Base-by-base conservation (phyloP, 1,139 yeast species). In the Lodderomyces metapsilosis region DNA sequence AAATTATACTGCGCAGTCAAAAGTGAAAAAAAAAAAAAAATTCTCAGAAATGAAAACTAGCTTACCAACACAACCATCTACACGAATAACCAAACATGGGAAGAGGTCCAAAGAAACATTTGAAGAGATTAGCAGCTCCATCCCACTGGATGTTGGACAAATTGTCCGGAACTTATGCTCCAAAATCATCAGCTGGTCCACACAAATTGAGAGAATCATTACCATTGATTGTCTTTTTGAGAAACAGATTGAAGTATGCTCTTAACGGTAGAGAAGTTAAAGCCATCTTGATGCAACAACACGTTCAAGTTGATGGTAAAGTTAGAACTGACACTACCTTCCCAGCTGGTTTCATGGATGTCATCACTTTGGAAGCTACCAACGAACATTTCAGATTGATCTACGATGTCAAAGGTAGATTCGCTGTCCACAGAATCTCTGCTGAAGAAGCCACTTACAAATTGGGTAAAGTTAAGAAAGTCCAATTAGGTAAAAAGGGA, bases 131-230 rank as follows among this genome's bases (percentile, higher is more conserved):
- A 59, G 71, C 71, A 54, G 73, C 73, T 49, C 99, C 99, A 82
- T 86, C 91, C 82, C 98, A 94, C 86, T 94, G 98, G 98, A 88
- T 94, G 95, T 87, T 94, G 83, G 98, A 92, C 95, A 94, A 94
- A 82, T 82, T 94, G 80, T 87, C 97, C 74, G 99, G 99, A 71
- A 82, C 89, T 69, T 92, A 92, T 75, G 98, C 98, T 59, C 98
- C 98, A 80, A 91, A 98, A 83, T 96, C 98, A 70, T 88, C 97
- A 54, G 85, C 96, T 61, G 98, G 98, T 82, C 98, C 98, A 71
- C 98, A 92, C 85, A 92, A 92, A 80, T 84, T 91, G 76, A 86
- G 98, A 78, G 98, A 92, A 80, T 92, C 97, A 50, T 86, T 92
- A 69, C 98, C 98, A 71, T 85, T 92, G 78, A 82, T 92, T 68